These are phyloP conservation scores for Schizophyllum amplum DNA, from an alignment of 1,284 basidiomycete species.

Conservation along the genomic window DNA sequence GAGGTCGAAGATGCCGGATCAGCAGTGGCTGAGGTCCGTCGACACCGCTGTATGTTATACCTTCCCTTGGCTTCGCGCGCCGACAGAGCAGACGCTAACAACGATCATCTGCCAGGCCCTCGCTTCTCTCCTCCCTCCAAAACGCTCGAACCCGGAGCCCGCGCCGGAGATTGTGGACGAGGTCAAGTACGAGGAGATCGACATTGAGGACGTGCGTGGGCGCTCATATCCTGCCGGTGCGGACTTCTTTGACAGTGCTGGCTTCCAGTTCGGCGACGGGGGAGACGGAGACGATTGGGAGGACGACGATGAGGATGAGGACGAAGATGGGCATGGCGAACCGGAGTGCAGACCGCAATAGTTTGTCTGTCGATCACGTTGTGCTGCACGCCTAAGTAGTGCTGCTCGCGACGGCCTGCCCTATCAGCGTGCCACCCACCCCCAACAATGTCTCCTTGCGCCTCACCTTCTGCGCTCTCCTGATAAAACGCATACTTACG, in stretches of 20 bases:
- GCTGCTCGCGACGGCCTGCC: no score
- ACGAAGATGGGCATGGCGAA: no score
- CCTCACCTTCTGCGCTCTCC: no score
- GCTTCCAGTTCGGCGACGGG: conserved; percentile 71
- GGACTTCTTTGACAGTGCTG: conserved; percentile 66
- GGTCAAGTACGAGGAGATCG: conserved; percentile 64
- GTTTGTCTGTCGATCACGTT: conserved; percentile 7
- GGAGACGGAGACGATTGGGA: conserved; percentile 58
- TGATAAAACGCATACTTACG: no score
- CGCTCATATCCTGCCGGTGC: conserved; percentile 60
- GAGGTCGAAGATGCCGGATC: conserved; percentile 82
- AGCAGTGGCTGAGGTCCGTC: conserved; percentile 56
- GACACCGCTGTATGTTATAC: conserved; percentile 42
- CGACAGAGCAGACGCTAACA: conserved; percentile 41
- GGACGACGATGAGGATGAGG: conserved; percentile 38
- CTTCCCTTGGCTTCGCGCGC: conserved; percentile 45
- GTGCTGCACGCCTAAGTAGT: not conserved
- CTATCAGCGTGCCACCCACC: not conserved
- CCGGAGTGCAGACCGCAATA: conserved; percentile 64
- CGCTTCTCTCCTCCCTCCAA: conserved; percentile 61
- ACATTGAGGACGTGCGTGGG: conserved; percentile 72
- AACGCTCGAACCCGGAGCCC: conserved; percentile 65
- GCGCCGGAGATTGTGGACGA: conserved; percentile 65
- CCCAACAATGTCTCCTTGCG: not conserved
- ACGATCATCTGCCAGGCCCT: conserved; percentile 39